phyloP scores from a whole-genome alignment of 2,329 filamentous ascomycete genomes.

The Didymosphaeria variabile region DNA sequence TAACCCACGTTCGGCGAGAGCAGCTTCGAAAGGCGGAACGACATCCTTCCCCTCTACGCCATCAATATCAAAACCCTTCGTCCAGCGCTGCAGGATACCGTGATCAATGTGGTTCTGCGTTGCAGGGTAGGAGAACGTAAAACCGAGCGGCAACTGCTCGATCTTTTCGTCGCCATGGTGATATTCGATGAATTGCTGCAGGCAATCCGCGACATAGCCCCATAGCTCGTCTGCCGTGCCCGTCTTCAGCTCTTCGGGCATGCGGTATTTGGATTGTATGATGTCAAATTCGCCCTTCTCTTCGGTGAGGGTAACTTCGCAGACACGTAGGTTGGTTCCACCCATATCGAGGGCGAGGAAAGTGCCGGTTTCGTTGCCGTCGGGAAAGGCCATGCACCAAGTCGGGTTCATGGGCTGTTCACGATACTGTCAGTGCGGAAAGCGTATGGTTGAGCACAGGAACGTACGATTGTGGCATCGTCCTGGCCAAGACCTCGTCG shows the following conservation, averaged over 20 bases:
- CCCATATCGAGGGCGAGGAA: conserved; percentile 95
- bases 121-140: conserved; percentile 96
- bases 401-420: conserved; percentile 94
- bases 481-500: conserved; percentile 85
- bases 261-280: conserved; percentile 94
- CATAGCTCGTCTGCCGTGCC: conserved; percentile 87
- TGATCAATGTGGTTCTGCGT: conserved; percentile 94
- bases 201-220: conserved; percentile 93
- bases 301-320: conserved; percentile 88
- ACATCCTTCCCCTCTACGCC: conserved; percentile 92
- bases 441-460: conserved; percentile 1
- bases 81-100: conserved; percentile 93
- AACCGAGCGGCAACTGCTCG: conserved; percentile 79
- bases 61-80: conserved; percentile 94
- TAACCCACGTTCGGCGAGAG: conserved; percentile 77
- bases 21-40: conserved; percentile 85
- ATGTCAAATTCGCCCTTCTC: conserved; percentile 94
- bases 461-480: conserved; percentile 88
- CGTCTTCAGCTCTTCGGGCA: conserved; percentile 93
- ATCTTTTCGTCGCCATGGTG: conserved; percentile 76
- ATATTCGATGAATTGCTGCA: conserved; percentile 89
- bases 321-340: conserved; percentile 93
- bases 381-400: conserved; percentile 92
- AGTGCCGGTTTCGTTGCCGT: conserved; percentile 85
- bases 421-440: conserved; percentile 9